Evolutionary conservation across 1,284 basidiomycete species (phyloP).

Genomic region (Cryptococcus sp.): DNA sequence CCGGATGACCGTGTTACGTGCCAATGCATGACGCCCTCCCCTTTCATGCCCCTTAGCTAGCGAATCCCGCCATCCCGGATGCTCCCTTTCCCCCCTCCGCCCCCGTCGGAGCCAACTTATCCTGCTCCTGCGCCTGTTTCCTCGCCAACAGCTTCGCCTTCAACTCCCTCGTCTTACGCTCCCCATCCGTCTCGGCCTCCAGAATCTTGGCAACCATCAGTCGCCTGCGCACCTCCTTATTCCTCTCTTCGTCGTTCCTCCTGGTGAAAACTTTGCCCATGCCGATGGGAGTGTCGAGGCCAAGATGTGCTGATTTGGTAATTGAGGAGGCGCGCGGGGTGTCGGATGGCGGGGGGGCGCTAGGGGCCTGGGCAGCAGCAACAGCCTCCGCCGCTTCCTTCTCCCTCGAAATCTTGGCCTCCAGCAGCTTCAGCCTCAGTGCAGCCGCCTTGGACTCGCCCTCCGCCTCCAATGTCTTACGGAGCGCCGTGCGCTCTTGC

Average conservation of each 20-base stretch:
- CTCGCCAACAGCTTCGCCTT: conserved; percentile 28
- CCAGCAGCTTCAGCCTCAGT: conserved; percentile 19
- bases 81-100: no score
- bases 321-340: no score
- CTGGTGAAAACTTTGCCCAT: conserved; percentile 20
- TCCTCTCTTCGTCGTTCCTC: conserved; percentile 24
- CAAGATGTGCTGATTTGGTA: no score
- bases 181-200: conserved; percentile 27
- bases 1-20: no score
- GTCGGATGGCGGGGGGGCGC: no score
- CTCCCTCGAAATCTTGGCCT: conserved; percentile 14
- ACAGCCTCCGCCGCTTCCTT: conserved; percentile 16
- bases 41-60: no score
- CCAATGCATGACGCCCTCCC: no score
- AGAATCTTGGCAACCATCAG: conserved; percentile 35
- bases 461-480: conserved; percentile 12
- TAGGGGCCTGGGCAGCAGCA: no score
- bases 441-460: conserved; percentile 24
- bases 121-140: conserved; percentile 6
- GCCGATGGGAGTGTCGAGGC: conserved; percentile 3
- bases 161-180: conserved; percentile 29
- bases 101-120: no score
- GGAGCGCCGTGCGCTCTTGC: conserved; percentile 16
- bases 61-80: no score
- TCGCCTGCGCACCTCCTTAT: conserved; percentile 27